A percentile compares a stretch with the other conserved stretches of the same genome.
Evolutionary conservation across 2,329 filamentous ascomycete species (phyloP).

Genomic region (Aspergillus sp.): DNA sequence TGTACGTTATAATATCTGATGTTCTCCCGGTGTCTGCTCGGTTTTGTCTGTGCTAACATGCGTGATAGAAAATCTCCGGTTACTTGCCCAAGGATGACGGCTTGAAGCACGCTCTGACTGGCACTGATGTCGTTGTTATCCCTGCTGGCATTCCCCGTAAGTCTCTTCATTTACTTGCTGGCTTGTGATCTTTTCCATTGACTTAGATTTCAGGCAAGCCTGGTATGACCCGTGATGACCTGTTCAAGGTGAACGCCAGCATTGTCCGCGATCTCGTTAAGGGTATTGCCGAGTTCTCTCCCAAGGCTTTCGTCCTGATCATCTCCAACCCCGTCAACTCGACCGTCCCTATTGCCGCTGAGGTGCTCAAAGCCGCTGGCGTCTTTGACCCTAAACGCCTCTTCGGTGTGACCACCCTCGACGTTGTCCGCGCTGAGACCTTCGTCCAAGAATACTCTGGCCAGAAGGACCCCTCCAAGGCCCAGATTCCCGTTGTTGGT

Average conservation of each 20-base stretch:
- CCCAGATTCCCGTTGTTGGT: conserved; percentile 85
- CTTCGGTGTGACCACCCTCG: conserved; percentile 97
- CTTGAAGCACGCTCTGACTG: conserved; percentile 79
- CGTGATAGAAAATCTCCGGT: conserved; percentile 69
- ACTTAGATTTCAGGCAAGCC: conserved; percentile 67
- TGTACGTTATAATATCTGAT: conserved; percentile 45
- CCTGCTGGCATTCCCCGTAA: conserved; percentile 95
- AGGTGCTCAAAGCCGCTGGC: conserved; percentile 87
- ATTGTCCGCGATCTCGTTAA: conserved; percentile 94
- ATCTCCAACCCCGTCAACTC: conserved; percentile 99
- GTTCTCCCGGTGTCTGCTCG: not conserved
- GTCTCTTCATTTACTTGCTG: conserved; percentile 29
- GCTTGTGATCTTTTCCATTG: not conserved
- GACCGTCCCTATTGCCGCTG: conserved; percentile 92
- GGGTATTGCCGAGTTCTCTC: conserved; percentile 76
- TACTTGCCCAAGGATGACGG: conserved; percentile 82
- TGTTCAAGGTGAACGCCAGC: conserved; percentile 99
- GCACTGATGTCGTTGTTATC: conserved; percentile 93
- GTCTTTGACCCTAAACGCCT: conserved; percentile 94
- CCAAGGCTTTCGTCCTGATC: conserved; percentile 90
- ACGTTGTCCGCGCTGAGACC: conserved; percentile 95
- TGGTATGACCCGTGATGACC: conserved; percentile 97
- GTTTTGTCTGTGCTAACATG: not conserved
- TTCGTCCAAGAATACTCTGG: conserved; percentile 84
- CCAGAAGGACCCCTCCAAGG: conserved; percentile 72